A percentile compares a stretch with the other conserved stretches of the same genome.
These are phyloP conservation scores for Dictyostelium intermedium DNA, from an alignment of 78 protist genomes.

Conservation along the genomic window DNA sequence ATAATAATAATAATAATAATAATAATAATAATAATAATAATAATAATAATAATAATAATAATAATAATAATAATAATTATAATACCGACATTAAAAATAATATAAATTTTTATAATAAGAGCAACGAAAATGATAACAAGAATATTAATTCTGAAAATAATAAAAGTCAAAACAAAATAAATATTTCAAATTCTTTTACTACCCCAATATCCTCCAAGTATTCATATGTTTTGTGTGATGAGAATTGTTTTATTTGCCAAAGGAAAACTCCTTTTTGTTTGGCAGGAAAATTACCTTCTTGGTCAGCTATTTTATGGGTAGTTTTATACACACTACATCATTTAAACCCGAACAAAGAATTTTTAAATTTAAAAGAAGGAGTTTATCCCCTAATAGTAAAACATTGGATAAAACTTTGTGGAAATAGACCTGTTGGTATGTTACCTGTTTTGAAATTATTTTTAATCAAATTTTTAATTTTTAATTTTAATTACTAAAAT, in stretches of 20 bases:
- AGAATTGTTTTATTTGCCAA: neutral
- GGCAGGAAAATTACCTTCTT: neutral
- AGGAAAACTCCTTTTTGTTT: neutral
- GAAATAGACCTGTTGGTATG: neutral
- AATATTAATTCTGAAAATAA: neutral
- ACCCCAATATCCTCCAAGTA: neutral
- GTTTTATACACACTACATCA: neutral
- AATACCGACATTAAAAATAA: neutral
- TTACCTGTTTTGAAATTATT: too few relatives aligned
- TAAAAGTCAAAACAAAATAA: neutral
- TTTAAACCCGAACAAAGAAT: slow-evolving; percentile 1
- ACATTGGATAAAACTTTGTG: neutral
- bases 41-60: too few relatives aligned
- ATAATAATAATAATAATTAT: neutral
- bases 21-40: too few relatives aligned
- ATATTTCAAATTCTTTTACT: neutral
- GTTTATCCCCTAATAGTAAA: neutral
- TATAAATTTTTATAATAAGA: neutral
- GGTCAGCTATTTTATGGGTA: neutral
- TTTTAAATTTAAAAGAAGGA: neutral
- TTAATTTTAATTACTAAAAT: too few relatives aligned
- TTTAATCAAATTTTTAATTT: too few relatives aligned
- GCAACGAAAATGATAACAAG: neutral
- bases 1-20: too few relatives aligned
- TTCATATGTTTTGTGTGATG: neutral